Conservation (phyloP, 2,329 filamentous ascomycete species). For the Verticillium nonalfalfae region DNA sequence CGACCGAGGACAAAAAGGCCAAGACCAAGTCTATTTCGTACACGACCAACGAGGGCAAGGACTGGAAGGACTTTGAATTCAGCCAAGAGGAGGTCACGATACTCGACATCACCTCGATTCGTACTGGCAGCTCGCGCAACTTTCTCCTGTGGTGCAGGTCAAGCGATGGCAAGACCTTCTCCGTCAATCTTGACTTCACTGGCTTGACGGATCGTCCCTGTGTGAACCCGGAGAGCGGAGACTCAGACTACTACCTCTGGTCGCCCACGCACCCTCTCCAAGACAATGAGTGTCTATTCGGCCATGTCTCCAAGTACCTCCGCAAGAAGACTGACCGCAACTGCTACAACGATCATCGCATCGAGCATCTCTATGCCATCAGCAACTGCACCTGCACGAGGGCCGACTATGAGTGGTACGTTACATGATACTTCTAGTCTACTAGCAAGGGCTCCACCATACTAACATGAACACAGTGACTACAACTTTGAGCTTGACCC, state of each 20-base stretch:
- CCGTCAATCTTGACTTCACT: slow-evolving; percentile 84
- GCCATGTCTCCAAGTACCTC: slow-evolving; percentile 82
- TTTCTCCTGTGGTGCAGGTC: slow-evolving; percentile 81
- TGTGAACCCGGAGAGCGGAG: slow-evolving; percentile 54
- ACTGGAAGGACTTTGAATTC: slow-evolving; percentile 74
- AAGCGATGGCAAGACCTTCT: slow-evolving; percentile 52
- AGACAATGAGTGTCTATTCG: slow-evolving; percentile 80
- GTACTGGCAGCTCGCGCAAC: slow-evolving; percentile 82
- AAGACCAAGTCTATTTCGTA: slow-evolving; percentile 67
- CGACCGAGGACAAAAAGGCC: slow-evolving; percentile 58
- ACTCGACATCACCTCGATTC: slow-evolving; percentile 77
- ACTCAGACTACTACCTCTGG: slow-evolving; percentile 79
- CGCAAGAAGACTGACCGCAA: slow-evolving; percentile 75
- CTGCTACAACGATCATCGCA: slow-evolving; percentile 75
- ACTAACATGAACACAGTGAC: slow-evolving; percentile 48
- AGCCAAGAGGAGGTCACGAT: slow-evolving; percentile 64
- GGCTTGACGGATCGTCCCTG: slow-evolving; percentile 71
- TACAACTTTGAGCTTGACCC: slow-evolving; percentile 84
- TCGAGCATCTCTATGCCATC: slow-evolving; percentile 66
- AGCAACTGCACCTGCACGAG: slow-evolving; percentile 78
- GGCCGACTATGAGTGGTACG: slow-evolving; percentile 88
- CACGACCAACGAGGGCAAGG: slow-evolving; percentile 72
- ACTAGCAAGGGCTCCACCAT: not conserved
- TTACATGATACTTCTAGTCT: slow-evolving; percentile 6
- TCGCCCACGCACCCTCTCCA: slow-evolving; percentile 76